Percentiles rank a stretch among this genome's conserved stretches.
Conservation (phyloP, 2,329 filamentous ascomycete genomes). For the Microcyclosporella mali region DNA sequence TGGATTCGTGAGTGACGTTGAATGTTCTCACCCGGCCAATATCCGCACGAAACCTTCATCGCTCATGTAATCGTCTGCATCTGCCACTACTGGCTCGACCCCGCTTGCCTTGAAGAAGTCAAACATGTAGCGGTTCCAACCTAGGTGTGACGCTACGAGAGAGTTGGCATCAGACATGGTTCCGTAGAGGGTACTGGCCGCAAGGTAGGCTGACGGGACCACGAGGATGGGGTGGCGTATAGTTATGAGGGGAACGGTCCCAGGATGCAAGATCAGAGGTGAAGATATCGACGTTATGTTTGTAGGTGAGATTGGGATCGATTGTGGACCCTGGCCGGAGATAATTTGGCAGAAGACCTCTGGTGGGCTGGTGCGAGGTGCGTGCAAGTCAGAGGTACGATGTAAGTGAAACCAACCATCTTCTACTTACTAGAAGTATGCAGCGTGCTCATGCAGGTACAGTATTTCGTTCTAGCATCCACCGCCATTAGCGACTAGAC, state of each 20-base stretch:
- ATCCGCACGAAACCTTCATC: conserved; percentile 26
- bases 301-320: background rate
- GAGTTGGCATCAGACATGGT: conserved; percentile 7
- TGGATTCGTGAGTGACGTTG: no score
- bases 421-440: background rate
- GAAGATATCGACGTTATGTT: conserved; percentile 32
- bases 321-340: no score
- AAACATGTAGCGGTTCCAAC: conserved; percentile 32
- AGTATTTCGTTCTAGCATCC: background rate
- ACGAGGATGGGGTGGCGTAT: conserved; percentile 33
- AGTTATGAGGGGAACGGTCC: conserved; percentile 21
- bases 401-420: background rate
- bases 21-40: conserved; percentile 12
- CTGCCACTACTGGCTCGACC: conserved; percentile 30
- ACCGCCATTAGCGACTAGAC: no score
- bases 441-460: conserved; percentile 4
- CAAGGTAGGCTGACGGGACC: conserved; percentile 35
- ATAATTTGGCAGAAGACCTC: background rate
- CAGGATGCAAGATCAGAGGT: conserved; percentile 28
- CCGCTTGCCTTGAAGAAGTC: conserved; percentile 29
- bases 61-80: conserved; percentile 37
- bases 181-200: background rate
- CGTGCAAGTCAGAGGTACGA: background rate
- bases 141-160: conserved; percentile 26
- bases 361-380: background rate